Conservation (phyloP, 257 asterid species). For the Solanum virginianum region DNA sequence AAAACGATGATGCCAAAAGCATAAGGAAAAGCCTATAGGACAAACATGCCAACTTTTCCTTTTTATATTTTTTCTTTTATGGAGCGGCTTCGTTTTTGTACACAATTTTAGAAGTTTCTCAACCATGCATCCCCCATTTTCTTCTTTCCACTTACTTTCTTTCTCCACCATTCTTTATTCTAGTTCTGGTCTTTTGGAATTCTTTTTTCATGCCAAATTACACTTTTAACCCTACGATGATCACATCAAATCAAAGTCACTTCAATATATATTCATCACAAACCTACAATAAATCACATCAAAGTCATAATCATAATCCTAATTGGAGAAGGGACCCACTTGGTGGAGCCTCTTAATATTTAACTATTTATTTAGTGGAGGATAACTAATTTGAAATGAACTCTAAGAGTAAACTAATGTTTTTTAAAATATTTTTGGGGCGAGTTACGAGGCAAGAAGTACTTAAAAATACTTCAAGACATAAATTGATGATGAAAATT, state of each 20-base stretch:
- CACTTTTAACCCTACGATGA: not conserved
- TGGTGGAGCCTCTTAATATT: not conserved
- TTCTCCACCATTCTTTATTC: not conserved
- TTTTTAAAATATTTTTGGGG: no score
- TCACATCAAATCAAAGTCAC: no score
- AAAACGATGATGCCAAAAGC: not conserved
- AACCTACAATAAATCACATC: not conserved
- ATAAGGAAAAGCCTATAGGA: not conserved
- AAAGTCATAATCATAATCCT: not conserved
- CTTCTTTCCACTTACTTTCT: not conserved
- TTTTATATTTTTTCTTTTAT: no score
- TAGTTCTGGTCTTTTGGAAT: not conserved
- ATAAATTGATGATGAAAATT: no score
- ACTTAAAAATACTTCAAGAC: no score
- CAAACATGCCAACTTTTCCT: not conserved
- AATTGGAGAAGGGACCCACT: not conserved
- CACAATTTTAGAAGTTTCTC: not conserved
- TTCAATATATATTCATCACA: not conserved
- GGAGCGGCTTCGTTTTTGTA: conserved; percentile 14
- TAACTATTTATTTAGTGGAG: not conserved
- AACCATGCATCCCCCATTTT: not conserved
- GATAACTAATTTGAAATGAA: not conserved
- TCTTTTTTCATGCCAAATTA: not conserved
- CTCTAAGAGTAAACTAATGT: not conserved
- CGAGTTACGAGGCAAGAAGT: no score